Evolutionary conservation across 2,329 filamentous ascomycete species (phyloP), one percentile per base, ranked within the genome.

Genomic region (Aureobasidium sp.): DNA sequence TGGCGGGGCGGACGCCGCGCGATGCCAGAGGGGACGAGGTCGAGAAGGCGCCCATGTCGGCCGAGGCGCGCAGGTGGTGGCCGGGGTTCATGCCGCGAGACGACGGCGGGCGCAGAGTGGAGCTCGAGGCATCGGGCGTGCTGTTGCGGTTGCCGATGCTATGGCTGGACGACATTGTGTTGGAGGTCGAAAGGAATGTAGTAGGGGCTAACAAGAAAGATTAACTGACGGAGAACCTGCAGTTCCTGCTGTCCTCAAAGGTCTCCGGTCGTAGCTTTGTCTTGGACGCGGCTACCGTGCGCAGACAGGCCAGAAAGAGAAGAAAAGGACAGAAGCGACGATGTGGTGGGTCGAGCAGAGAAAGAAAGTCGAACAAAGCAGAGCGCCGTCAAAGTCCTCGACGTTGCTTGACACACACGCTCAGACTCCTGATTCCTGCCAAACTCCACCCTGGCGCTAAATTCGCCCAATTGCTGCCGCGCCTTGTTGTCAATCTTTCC

Each of bases 31-130:
- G 87, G 69, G 78, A 90, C 71, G 68, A 80, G 71, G 76, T 84
- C 46, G 70, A 69, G 71, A 95, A 89, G 53, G 87, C 87, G 64
- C 90, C 89, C 89, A 97, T 95, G 73, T 99, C 94, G 69, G 94
- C 93, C 57, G 94, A 99, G 49, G 92, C 90, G 69, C 94, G 90
- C 64, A 99, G 85, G 73, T 94, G 89, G 74, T 93, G 89, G 60
- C 87, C 87, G 63, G 88, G 83, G 63, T 86, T 89, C 68, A 95
- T 80, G 46, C 87, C 83, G 67, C 93, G 84, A 65, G 92, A 88
- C 43, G 86, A 82, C 51, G 91, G 89, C 50, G 92, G 90, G 64
- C 93, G 88, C 69, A 96, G 86, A 65, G 90, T 86, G 57, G 89
- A 85, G 70, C 86, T 90, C 68, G 86, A 88, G 58, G 88, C 90